phyloP scores from a whole-genome alignment of 2,329 filamentous ascomycete genomes.

The Colletotrichum horii region DNA sequence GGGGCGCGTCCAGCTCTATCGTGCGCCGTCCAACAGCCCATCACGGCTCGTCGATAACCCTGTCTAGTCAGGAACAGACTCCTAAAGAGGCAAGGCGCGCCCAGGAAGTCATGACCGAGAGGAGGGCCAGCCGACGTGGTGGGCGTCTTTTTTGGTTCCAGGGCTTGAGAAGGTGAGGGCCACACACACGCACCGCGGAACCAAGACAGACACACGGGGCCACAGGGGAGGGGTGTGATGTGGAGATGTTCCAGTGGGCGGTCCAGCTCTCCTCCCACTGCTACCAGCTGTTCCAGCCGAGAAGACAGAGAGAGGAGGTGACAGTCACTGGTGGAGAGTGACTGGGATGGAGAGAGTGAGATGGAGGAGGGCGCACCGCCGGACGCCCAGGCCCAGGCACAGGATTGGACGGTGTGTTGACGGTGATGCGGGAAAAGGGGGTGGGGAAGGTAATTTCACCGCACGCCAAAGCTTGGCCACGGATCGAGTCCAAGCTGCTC shows the following conservation, averaged over 20 bases:
- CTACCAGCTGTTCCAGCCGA: neutral
- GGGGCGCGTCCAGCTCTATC: constrained; percentile 3
- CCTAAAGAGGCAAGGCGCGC: constrained; percentile 4
- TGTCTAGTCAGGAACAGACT: constrained; percentile 17
- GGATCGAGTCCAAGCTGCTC: constrained; percentile 3
- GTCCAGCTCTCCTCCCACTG: neutral
- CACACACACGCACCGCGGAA: neutral
- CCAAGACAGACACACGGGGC: neutral
- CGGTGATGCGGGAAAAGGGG: constrained; percentile 19
- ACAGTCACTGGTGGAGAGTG: neutral
- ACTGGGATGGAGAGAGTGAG: neutral
- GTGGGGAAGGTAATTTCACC: constrained; percentile 20
- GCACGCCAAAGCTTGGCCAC: constrained; percentile 15
- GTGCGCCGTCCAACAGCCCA: neutral
- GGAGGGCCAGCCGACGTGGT: constrained; percentile 1
- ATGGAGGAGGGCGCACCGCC: constrained; percentile 1
- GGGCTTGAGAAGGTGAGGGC: neutral
- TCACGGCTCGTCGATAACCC: neutral
- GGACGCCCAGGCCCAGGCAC: neutral
- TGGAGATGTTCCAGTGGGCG: neutral
- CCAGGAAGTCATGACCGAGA: constrained; percentile 9
- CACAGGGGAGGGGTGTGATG: neutral
- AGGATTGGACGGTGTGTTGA: constrained; percentile 11
- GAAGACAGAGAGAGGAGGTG: neutral
- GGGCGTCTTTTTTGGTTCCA: neutral